Base-by-base conservation (phyloP, 1,284 basidiomycete genomes). In the Fereydounia khargensis region DNA sequence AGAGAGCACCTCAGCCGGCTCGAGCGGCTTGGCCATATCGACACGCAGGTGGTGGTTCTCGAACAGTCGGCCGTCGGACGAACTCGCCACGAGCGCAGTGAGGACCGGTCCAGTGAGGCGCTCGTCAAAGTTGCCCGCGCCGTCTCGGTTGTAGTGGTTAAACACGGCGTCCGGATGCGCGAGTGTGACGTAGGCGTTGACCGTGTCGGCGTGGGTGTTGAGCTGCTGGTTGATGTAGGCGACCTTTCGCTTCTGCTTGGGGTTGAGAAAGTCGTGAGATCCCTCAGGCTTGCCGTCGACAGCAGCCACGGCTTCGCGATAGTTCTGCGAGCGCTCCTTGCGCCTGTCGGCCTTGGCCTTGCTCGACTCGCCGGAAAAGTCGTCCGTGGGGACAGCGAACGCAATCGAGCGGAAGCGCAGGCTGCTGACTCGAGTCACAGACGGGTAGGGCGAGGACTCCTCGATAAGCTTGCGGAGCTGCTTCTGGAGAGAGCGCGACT, bases 161-260 rank as follows among this genome's bases (percentile, higher is more conserved):
- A 62, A 42, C 10, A 66, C 64, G 0, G 56, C 44, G 17, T 51
- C 30, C 2, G 66, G 66, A 7, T 66, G 54, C 23, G 54, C 56
- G 24, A 75, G 47, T 14, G 70, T 70, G 33, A 75, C 52, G 45
- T 75, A 75, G 9, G 71, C 73, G 42, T 73, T 68, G 20, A 71
- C 64, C 19, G 48, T 43, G 30, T 63, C 56, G 19, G 71, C 73
- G 21, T 70, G 57, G 28, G 70, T 58, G 52, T 74, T 50, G 41
- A 66, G 28, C 19, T 92, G 88, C 49, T 86, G 85, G 71, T 91
- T 90, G 77, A 97, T 95, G 74, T 91, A 95, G 0, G 91, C 89
- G 30, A 97, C 85, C 66, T 87, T 88, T 77, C 94, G 89, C 80
- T 96, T 97, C 76, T 96, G 88, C 46, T 82, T 82, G 0, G 88